Evolutionary conservation across 2,329 filamentous ascomycete species (phyloP).

Genomic region (Lachnellula cervina): DNA sequence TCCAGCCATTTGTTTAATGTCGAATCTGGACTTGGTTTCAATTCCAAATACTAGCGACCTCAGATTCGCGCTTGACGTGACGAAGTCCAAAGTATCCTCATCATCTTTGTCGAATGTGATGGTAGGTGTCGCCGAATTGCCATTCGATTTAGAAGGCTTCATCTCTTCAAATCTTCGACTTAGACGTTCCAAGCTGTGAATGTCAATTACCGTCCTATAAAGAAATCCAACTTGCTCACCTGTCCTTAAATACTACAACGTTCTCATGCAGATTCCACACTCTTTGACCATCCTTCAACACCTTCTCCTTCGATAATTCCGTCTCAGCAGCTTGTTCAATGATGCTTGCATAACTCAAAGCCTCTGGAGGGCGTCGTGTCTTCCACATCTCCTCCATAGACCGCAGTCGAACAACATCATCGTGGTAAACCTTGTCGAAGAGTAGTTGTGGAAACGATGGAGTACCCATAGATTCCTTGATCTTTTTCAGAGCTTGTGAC

Average conservation of each 20-base stretch:
- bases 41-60: constrained; percentile 87
- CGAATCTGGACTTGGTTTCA: constrained; percentile 82
- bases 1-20: constrained; percentile 98
- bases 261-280: constrained; percentile 82
- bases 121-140: constrained; percentile 52
- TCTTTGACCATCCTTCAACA: constrained; percentile 64
- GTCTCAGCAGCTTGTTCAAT: constrained; percentile 49
- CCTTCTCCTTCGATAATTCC: constrained; percentile 42
- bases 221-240: constrained; percentile 31
- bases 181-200: constrained; percentile 61
- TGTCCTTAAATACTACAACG: constrained; percentile 79
- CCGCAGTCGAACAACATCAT: constrained; percentile 75
- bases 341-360: constrained; percentile 64
- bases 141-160: constrained; percentile 43
- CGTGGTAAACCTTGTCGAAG: constrained; percentile 88
- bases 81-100: constrained; percentile 89
- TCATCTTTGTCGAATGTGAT: constrained; percentile 97
- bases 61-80: constrained; percentile 84
- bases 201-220: constrained; percentile 13
- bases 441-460: constrained; percentile 71
- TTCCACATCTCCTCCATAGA: constrained; percentile 98
- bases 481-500: constrained; percentile 74
- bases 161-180: constrained; percentile 67
- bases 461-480: constrained; percentile 75
- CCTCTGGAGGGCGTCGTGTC: constrained; percentile 65